A percentile compares a stretch with the other conserved stretches of the same genome.
These are phyloP conservation scores for Maudiozyma pseudohumilis DNA, from an alignment of 805 yeast species.

Conservation along the genomic window DNA sequence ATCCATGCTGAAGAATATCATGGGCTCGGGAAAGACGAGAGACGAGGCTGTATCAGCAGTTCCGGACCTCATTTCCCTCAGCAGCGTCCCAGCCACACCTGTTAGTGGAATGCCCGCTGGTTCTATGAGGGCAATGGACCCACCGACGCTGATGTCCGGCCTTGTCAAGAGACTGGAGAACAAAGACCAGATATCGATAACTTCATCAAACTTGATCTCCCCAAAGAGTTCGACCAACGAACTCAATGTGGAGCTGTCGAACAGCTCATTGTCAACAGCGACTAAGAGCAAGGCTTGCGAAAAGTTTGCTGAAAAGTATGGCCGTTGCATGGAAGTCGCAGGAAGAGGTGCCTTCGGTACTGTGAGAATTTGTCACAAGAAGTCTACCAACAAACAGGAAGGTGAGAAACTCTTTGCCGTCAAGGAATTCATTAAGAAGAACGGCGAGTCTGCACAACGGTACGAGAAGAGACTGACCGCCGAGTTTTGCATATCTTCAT, in stretches of 20 bases:
- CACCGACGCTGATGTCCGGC: constrained; percentile 65
- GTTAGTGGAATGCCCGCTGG: neutral
- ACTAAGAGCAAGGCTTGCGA: constrained; percentile 27
- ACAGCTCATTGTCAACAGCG: neutral
- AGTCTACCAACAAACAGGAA: constrained; percentile 14
- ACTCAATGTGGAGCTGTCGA: neutral
- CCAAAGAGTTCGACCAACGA: neutral
- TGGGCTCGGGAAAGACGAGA: constrained; percentile 64
- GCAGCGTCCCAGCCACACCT: constrained; percentile 2
- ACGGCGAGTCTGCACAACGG: constrained; percentile 52
- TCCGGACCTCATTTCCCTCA: constrained; percentile 46
- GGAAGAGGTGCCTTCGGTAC: constrained; percentile 94
- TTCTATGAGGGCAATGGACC: constrained; percentile 27
- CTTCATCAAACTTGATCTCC: too few relatives aligned
- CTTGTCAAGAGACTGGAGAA: constrained; percentile 45
- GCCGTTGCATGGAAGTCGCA: constrained; percentile 87
- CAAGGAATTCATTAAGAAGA: constrained; percentile 66
- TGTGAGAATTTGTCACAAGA: constrained; percentile 79
- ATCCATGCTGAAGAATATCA: constrained; percentile 62
- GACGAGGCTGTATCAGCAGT: constrained; percentile 67
- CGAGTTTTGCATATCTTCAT: constrained; percentile 75
- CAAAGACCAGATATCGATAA: neutral
- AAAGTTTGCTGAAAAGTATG: constrained; percentile 75
- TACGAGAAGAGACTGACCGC: constrained; percentile 67
- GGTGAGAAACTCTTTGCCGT: constrained; percentile 64